Conservation (phyloP, 192 early-diverging fungal species). For the Dispira parvispora region DNA sequence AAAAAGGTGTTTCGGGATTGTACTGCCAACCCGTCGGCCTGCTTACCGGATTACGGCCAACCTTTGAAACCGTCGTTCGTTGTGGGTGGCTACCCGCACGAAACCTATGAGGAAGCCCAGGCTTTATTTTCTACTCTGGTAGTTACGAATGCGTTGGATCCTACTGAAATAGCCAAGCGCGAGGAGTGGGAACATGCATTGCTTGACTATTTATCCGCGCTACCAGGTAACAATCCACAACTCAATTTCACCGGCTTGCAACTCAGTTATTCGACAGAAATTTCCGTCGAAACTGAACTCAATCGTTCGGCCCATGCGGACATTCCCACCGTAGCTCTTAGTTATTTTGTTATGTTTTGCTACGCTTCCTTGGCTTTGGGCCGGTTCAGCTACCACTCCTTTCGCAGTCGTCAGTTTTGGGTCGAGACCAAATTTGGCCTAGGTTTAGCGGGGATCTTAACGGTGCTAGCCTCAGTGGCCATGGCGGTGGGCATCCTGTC, state of each 20-base stretch:
- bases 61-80: slow-evolving; percentile 43
- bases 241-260: slow-evolving; percentile 18
- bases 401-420: slow-evolving; percentile 21
- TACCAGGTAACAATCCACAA: slow-evolving; percentile 12
- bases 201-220: slow-evolving; percentile 18
- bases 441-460: slow-evolving; percentile 37
- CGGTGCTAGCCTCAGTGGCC: slow-evolving; percentile 40
- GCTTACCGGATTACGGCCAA: slow-evolving; percentile 42
- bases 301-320: slow-evolving; percentile 45
- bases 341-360: slow-evolving; percentile 43
- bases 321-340: slow-evolving; percentile 30
- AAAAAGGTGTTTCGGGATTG: slow-evolving; percentile 26
- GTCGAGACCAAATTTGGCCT: slow-evolving; percentile 45
- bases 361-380: slow-evolving; percentile 44
- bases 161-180: slow-evolving; percentile 18
- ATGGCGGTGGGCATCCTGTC: slow-evolving; percentile 44
- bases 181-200: slow-evolving; percentile 36
- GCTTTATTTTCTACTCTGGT: slow-evolving; percentile 44
- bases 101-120: slow-evolving; percentile 24
- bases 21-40: slow-evolving; percentile 25
- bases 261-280: slow-evolving; percentile 41
- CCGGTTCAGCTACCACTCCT: slow-evolving; percentile 17
- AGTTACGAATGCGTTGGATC: slow-evolving; percentile 31
- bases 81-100: slow-evolving; percentile 29
- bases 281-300: slow-evolving; percentile 39